phyloP scores from a whole-genome alignment of 1,139 yeast species.

The Eremothecium sinecaudum region DNA sequence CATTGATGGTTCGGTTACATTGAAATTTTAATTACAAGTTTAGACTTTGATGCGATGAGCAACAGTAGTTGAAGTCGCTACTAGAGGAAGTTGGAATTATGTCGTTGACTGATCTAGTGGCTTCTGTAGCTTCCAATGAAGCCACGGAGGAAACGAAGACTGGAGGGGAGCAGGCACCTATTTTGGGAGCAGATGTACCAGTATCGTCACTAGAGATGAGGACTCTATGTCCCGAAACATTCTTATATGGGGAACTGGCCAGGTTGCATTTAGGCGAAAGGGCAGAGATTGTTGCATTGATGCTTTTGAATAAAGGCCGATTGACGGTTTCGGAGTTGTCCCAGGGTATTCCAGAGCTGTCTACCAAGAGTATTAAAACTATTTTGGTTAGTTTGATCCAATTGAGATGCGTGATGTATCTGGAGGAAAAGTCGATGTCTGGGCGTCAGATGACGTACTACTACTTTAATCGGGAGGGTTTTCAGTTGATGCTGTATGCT shows the following conservation, averaged over 20 bases:
- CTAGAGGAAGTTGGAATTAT: no score
- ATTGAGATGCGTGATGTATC: conserved; percentile 50
- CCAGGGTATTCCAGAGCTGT: conserved; percentile 34
- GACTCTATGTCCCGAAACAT: conserved; percentile 54
- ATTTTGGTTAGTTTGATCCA: conserved; percentile 59
- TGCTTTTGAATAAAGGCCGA: conserved; percentile 53
- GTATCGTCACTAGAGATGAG: conserved; percentile 27
- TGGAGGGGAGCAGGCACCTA: not conserved
- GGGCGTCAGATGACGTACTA: conserved; percentile 39
- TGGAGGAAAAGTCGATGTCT: conserved; percentile 37
- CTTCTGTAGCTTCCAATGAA: not conserved
- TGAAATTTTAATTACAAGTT: no score
- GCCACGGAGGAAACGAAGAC: no score
- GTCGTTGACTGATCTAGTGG: not conserved
- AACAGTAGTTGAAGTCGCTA: no score
- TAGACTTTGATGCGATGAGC: no score
- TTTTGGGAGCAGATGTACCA: not conserved
- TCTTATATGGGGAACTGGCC: conserved; percentile 45
- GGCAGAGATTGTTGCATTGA: conserved; percentile 47
- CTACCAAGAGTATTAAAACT: conserved; percentile 41
- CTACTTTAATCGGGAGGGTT: conserved; percentile 55
- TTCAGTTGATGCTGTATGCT: conserved; percentile 55
- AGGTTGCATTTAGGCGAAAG: conserved; percentile 54
- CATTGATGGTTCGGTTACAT: no score
- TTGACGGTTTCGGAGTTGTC: conserved; percentile 43